Percentiles rank a stretch among this genome's conserved stretches.
Evolutionary conservation across 179 eudicot species (phyloP).

Genomic region (Beta corolliflora): DNA sequence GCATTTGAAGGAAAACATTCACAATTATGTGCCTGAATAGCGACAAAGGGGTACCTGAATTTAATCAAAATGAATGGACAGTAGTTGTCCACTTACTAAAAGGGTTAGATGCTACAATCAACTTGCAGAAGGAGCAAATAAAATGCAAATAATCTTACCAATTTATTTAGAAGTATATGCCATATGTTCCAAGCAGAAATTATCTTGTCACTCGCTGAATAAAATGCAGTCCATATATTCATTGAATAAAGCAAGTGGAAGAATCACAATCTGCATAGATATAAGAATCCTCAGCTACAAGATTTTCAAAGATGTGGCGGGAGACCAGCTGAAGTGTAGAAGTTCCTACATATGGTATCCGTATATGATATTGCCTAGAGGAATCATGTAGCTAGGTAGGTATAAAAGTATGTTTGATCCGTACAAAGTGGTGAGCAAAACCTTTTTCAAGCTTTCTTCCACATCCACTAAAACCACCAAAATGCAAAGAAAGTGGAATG

Average conservation of each 20-base stretch:
- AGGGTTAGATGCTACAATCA: slow-evolving; percentile 30
- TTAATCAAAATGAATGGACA: slow-evolving; percentile 19
- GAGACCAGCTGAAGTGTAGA: slow-evolving; percentile 24
- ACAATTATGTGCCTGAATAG: neutral
- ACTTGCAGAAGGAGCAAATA: slow-evolving; percentile 24
- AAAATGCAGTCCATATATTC: slow-evolving; percentile 37
- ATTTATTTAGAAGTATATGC: slow-evolving; percentile 4
- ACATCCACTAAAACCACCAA: slow-evolving; percentile 29
- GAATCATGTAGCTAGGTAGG: slow-evolving; percentile 28
- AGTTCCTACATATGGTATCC: slow-evolving; percentile 26
- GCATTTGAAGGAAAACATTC: slow-evolving; percentile 19
- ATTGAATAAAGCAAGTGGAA: slow-evolving; percentile 47
- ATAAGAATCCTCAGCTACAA: slow-evolving; percentile 30
- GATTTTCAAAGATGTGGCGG: slow-evolving; percentile 29
- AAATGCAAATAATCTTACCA: neutral
- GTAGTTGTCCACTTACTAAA: slow-evolving; percentile 29
- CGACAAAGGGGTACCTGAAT: slow-evolving; percentile 3
- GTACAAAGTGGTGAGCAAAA: slow-evolving; percentile 31
- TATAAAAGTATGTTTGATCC: slow-evolving; percentile 31
- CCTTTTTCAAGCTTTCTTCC: slow-evolving; percentile 23
- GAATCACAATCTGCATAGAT: slow-evolving; percentile 40
- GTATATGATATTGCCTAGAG: slow-evolving; percentile 24
- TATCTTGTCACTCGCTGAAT: slow-evolving; percentile 15
- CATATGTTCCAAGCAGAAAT: slow-evolving; percentile 26
- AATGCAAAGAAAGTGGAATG: slow-evolving; percentile 20